A percentile compares a stretch with the other conserved stretches of the same genome.
These are phyloP conservation scores for Athelia sp. DNA, from an alignment of 1,284 basidiomycete species.

Conservation along the genomic window DNA sequence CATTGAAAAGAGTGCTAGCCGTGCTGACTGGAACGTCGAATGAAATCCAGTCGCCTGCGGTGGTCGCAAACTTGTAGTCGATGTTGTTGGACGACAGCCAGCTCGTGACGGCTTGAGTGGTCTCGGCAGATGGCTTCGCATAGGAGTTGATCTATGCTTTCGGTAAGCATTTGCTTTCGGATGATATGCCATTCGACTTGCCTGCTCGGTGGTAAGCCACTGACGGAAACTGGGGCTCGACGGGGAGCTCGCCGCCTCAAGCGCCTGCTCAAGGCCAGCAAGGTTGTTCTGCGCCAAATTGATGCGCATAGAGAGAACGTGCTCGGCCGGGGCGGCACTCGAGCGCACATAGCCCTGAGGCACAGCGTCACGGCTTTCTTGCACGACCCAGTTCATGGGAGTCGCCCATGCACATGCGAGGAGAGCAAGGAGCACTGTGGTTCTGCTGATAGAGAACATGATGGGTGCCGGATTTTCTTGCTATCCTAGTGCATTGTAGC, in stretches of 20 bases:
- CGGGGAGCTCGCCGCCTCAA: constrained; percentile 26
- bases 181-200: constrained; percentile 7
- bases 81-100: constrained; percentile 34
- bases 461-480: background rate
- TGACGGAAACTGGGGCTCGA: constrained; percentile 23
- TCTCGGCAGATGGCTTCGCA: constrained; percentile 27
- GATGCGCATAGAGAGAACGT: background rate
- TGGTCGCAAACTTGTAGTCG: constrained; percentile 21
- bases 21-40: constrained; percentile 32
- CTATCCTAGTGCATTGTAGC: background rate
- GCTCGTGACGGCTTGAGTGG: constrained; percentile 27
- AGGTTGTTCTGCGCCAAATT: constrained; percentile 13
- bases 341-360: background rate
- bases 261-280: constrained; percentile 27
- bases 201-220: constrained; percentile 25
- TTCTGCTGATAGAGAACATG: too few relatives aligned
- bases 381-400: background rate
- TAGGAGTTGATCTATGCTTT: constrained; percentile 29
- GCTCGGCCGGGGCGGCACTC: background rate
- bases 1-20: constrained; percentile 32
- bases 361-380: background rate
- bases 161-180: too few relatives aligned
- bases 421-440: background rate
- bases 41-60: constrained; percentile 36
- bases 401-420: background rate